Base-by-base conservation (phyloP, 345 rosid species). In the Eucalyptus marginata region DNA sequence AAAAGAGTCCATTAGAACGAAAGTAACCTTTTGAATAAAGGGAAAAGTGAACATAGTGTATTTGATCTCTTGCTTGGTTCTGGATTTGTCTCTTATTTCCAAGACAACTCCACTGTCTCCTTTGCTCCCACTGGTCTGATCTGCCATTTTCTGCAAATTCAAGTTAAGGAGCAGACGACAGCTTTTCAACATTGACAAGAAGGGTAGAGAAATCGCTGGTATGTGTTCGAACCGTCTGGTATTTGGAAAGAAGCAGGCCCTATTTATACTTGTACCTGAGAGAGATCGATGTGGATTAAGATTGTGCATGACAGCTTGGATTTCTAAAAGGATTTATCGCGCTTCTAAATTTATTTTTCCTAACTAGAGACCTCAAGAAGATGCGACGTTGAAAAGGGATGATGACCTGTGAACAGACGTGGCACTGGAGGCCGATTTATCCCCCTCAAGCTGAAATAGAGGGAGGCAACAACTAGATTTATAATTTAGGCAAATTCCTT, bases 21-120 rank as follows among this genome's bases (percentile, higher is more conserved):
- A 68, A 33, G 43, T 8, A 16, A 68, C 87, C 87, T 49, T 86
- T 46, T 49, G 87, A 31, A 86, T 7, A 9, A 5, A 86, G 14
- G 54, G 40, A 33, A 86, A 0, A 52, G 33, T 27, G 22, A 49
- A 86, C 2, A 40, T 7, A 0, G 4, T 12, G 2, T 44, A 1
- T 33, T 49, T 16, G 6, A 33, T 47, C 87, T 49, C 54, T 86
- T 52, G 22, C 56, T 49, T 86, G 87, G 33, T 22, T 56, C 0
- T 17, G 59, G 59, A 40, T 8, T 56, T 49, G 87, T 86, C 87
- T 40, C 0, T 86, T 3, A 86, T 46, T 14, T 86, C 59, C 54
- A 86, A 13, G 50, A 46, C 87, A 33, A 86, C 59, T 86, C 40
- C 87, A 49, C 51, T 0, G 6, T 17, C 6, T 49, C 56, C 50